phyloP scores from a whole-genome alignment of 2,329 filamentous ascomycete species.

The Penicillium sp. region DNA sequence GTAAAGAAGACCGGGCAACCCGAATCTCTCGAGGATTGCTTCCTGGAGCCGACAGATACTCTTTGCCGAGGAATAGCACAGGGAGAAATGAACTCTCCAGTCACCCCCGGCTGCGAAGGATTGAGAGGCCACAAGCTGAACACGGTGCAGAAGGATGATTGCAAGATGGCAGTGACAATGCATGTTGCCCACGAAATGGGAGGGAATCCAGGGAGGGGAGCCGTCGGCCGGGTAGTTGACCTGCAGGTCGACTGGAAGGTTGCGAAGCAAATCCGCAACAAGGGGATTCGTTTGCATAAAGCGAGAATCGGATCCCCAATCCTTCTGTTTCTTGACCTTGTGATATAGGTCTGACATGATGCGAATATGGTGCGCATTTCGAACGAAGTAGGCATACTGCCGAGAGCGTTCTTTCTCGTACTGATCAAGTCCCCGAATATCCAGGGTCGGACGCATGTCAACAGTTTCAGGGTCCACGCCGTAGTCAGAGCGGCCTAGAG shows the following conservation, averaged over 20 bases:
- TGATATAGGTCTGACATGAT: conserved; percentile 71
- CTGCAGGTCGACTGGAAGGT: conserved; percentile 72
- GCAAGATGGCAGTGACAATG: conserved; percentile 84
- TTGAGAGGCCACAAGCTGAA: conserved; percentile 75
- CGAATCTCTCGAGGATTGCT: conserved; percentile 69
- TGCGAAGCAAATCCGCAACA: conserved; percentile 70
- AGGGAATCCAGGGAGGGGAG: conserved; percentile 76
- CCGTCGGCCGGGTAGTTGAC: conserved; percentile 73
- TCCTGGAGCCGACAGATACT: conserved; percentile 82
- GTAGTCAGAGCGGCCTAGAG: conserved; percentile 68
- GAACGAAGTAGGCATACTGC: conserved; percentile 76
- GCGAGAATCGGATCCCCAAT: conserved; percentile 82
- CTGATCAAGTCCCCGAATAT: conserved; percentile 64
- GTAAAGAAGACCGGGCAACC: conserved; percentile 73
- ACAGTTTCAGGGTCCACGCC: conserved; percentile 70
- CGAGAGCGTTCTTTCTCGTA: conserved; percentile 72
- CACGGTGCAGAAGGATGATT: conserved; percentile 80
- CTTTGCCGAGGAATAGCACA: conserved; percentile 81
- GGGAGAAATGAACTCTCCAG: conserved; percentile 84
- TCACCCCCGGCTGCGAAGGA: conserved; percentile 64
- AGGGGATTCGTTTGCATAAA: conserved; percentile 74
- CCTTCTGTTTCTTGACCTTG: conserved; percentile 67
- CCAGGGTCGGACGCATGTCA: conserved; percentile 64
- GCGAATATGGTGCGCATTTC: conserved; percentile 71
- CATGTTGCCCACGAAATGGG: conserved; percentile 82